Conservation (phyloP, 2,329 filamentous ascomycete species). For the Aspergillus ochraceoroseus region DNA sequence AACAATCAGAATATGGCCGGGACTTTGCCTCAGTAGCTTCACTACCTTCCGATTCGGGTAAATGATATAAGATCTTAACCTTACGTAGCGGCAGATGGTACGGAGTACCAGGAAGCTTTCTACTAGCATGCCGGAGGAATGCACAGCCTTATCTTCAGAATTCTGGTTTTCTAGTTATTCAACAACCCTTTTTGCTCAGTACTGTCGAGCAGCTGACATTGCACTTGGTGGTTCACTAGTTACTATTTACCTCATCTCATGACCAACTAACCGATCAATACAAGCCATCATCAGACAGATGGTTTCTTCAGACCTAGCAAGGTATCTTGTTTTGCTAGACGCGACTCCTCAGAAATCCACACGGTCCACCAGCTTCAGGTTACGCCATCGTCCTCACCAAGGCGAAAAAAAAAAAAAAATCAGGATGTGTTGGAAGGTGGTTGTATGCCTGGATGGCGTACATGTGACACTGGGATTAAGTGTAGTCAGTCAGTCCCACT, state of each 20-base stretch:
- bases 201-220: no score
- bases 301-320: not conserved
- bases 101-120: no score
- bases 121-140: no score
- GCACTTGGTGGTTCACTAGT: no score
- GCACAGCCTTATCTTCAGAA: no score
- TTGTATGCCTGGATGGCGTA: not conserved
- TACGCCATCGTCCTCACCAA: slow-evolving; percentile 5
- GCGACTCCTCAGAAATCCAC: slow-evolving; percentile 3
- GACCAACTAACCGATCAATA: slow-evolving; percentile 6
- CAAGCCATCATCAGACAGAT: not conserved
- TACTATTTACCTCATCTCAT: no score
- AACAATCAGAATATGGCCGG: no score
- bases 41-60: no score
- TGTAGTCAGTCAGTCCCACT: slow-evolving; percentile 10
- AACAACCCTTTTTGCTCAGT: not conserved
- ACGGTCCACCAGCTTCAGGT: not conserved
- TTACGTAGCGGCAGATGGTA: no score
- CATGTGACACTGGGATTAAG: slow-evolving; percentile 15
- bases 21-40: no score
- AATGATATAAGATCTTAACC: no score
- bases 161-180: not conserved
- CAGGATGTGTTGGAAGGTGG: no score
- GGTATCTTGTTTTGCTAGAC: slow-evolving; percentile 3
- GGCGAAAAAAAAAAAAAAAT: not conserved